A percentile compares a stretch with the other conserved stretches of the same genome.
These are phyloP conservation scores for Orbilia quercus DNA, from an alignment of 2,329 filamentous ascomycete species.

Conservation along the genomic window DNA sequence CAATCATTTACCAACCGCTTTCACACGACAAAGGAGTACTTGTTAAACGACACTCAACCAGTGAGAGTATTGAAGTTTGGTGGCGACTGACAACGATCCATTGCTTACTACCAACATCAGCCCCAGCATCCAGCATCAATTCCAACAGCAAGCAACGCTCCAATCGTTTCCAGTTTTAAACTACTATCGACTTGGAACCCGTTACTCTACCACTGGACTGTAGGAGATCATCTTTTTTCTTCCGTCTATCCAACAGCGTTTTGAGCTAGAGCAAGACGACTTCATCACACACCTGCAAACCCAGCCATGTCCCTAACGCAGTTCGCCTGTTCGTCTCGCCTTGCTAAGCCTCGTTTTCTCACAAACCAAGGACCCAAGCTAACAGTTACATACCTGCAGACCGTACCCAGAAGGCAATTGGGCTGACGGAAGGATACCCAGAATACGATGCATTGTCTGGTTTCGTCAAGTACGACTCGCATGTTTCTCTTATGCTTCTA, in stretches of 20 bases:
- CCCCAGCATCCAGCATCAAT: slow-evolving; percentile 15
- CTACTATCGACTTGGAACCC: not conserved
- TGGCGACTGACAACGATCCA: slow-evolving; percentile 20
- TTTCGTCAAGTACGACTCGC: slow-evolving; percentile 70
- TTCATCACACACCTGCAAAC: slow-evolving; percentile 30
- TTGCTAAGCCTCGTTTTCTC: slow-evolving; percentile 10
- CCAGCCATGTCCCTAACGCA: slow-evolving; percentile 57
- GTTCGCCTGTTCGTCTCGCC: slow-evolving; percentile 59
- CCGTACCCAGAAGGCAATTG: slow-evolving; percentile 96
- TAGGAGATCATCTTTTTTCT: slow-evolving; percentile 8
- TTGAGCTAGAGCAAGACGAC: slow-evolving; percentile 28
- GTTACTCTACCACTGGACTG: slow-evolving; percentile 1
- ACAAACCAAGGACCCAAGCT: slow-evolving; percentile 39
- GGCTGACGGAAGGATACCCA: slow-evolving; percentile 89
- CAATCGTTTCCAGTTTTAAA: slow-evolving; percentile 10
- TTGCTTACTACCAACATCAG: slow-evolving; percentile 35
- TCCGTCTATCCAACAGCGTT: slow-evolving; percentile 15
- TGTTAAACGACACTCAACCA: slow-evolving; percentile 7
- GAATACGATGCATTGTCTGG: slow-evolving; percentile 85
- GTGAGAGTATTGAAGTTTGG: slow-evolving; percentile 28
- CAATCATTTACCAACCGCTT: slow-evolving; percentile 24
- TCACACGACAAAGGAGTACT: slow-evolving; percentile 39
- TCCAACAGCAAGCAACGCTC: not conserved
- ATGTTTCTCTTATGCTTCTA: not conserved
- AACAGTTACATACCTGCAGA: slow-evolving; percentile 61